Evolutionary conservation across 2,329 filamentous ascomycete species (phyloP).

Genomic region (Hymenoscyphus fraxineus): DNA sequence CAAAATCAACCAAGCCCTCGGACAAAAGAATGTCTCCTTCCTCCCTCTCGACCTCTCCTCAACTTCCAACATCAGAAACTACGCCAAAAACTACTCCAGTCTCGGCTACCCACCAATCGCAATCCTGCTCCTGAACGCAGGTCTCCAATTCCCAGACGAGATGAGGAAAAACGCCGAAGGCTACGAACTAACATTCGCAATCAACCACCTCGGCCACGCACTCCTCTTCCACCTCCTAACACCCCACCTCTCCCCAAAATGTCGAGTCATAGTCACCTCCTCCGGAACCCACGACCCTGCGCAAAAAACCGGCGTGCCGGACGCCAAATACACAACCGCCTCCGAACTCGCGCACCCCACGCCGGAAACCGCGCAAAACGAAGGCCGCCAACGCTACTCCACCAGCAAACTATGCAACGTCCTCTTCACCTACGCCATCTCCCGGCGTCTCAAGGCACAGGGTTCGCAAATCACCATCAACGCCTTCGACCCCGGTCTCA

Average conservation of each 20-base stretch:
- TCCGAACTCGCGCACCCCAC: conserved; percentile 44
- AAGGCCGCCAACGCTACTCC: conserved; percentile 41
- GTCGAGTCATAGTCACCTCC: conserved; percentile 43
- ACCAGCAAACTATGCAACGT: conserved; percentile 47
- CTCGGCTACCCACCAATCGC: conserved; percentile 41
- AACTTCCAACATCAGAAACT: conserved; percentile 40
- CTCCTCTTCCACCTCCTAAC: conserved; percentile 47
- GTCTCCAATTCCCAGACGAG: conserved; percentile 40
- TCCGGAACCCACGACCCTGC: conserved; percentile 47
- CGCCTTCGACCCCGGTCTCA: conserved; percentile 46
- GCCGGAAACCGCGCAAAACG: conserved; percentile 26
- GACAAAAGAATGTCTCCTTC: conserved; percentile 41
- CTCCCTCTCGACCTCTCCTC: conserved; percentile 43
- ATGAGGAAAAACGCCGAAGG: conserved; percentile 39
- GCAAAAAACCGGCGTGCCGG: conserved; percentile 41
- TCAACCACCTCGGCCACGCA: conserved; percentile 49
- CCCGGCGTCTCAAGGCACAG: conserved; percentile 35
- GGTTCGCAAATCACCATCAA: conserved; percentile 37
- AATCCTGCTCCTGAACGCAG: conserved; percentile 47
- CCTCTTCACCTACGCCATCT: conserved; percentile 45
- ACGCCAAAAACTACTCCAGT: conserved; percentile 37
- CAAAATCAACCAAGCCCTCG: conserved; percentile 41
- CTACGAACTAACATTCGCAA: conserved; percentile 46
- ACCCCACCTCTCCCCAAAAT: conserved; percentile 38
- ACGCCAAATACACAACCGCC: conserved; percentile 41